Base-by-base conservation (phyloP, 1,284 basidiomycete genomes). In the Austroboletus olivaceoglutinosus region DNA sequence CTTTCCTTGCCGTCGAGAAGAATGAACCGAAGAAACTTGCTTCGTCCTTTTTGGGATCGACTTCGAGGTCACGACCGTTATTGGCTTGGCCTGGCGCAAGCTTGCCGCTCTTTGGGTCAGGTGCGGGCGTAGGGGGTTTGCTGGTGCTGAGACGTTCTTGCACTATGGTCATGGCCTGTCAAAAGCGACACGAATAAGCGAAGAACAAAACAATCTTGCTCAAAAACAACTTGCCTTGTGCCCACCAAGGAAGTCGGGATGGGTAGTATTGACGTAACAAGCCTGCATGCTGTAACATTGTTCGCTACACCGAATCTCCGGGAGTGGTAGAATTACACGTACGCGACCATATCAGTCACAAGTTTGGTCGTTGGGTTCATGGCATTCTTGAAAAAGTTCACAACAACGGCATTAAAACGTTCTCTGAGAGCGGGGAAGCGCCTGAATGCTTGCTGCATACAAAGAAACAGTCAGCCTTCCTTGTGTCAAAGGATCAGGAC, bases 231-330 rank as follows among this genome's bases (percentile, higher is more conserved):
- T 38, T 54, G 79, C 86, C 73, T 89, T 93, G 75, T 99, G 96
- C 33, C 96, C 97, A 57, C 86, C 91, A 68, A 99, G 81, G 75
- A 98, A 98, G 74, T 99, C 96, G 2, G 96, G 96, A 69, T 98
- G 96, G 3, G 94, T 98, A n/a, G 95, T 98, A 76, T 98, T 98
- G 64, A 99, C 87, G 69, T 98, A 98, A 69, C 92, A 94, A 36
- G 94, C 91, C 76, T 98, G 94, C 92, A 96, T 96, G 40, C 89
- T 92, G 51, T 27, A 43, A 47, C 39, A 64, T 39, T 38, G 12
- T 16, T n/a, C 19, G 10, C 8, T 19, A 8, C 8, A 23, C 15
- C 10, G 22, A 23, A 23, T 19, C 9, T 40, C 19, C 21, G 16
- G 15, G 21, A 40, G 31, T 39, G 36, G 25, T 36, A 40, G 39